These are phyloP conservation scores for Solidago caesia DNA, from an alignment of 129 eudicot genomes.

Conservation along the genomic window DNA sequence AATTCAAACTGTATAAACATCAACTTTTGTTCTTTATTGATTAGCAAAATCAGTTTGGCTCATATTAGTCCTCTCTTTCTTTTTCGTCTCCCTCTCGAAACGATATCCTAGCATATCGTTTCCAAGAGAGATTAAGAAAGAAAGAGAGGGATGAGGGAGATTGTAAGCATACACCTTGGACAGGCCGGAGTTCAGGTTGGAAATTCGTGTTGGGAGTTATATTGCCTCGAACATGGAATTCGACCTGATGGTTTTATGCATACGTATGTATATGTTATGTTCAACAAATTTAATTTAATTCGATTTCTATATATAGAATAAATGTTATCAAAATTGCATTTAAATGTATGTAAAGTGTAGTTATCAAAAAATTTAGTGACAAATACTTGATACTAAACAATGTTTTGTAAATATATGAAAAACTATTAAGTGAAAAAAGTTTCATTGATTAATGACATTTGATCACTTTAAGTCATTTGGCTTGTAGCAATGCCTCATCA, in stretches of 20 bases:
- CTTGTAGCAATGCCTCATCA: conserved; percentile 40
- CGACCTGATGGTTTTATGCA: conserved; percentile 58
- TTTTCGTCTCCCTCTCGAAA: conserved; percentile 38
- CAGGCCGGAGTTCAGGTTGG: conserved; percentile 73
- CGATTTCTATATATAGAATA: no score
- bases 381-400: neutral
- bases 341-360: no score
- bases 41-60: neutral
- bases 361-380: no score
- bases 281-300: neutral
- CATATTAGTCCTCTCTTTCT: conserved; percentile 34
- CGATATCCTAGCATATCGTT: conserved; percentile 28
- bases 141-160: conserved; percentile 49
- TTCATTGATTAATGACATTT: neutral
- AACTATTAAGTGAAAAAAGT: neutral
- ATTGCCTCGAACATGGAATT: conserved; percentile 75
- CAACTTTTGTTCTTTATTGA: conserved; percentile 13
- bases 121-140: conserved; percentile 39
- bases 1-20: neutral
- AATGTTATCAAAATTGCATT: no score
- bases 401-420: neutral
- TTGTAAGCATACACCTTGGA: conserved; percentile 57
- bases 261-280: conserved; percentile 25
- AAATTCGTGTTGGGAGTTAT: conserved; percentile 71
- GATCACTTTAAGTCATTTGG: neutral